Base-by-base conservation (phyloP, 106 monocot species). In the Vanilla planifolia region DNA sequence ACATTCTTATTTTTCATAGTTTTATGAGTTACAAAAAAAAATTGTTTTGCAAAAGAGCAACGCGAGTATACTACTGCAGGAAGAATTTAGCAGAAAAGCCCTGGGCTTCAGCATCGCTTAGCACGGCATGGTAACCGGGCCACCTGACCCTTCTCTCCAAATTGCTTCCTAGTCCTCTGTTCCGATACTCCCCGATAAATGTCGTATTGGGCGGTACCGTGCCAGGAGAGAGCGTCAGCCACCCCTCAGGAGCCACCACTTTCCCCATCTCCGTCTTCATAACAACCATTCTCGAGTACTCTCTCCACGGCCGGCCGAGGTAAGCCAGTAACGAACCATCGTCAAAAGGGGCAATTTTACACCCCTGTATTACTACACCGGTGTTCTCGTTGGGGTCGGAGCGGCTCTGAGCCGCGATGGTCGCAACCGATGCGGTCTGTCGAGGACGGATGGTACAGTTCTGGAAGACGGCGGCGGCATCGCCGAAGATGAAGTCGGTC, bases 401-500 rank as follows among this genome's bases (percentile, higher is more conserved):
- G 13, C 44, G 45, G 23, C 73, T 69, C 35, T 79, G 79, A 0
- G 73, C 78, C 7, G 78, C 68, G 58, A 79, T 46, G 30, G 68
- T 43, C 69, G 77, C 70, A 61, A 48, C 43, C 15, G 59, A 24
- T 6, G 70, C 1, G 1, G 82, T 69, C 25, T 60, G 55, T 11
- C 69, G 40, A 9, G 79, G 79, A 33, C 29, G 24, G 61, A 77
- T 61, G 51, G 45, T 42, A 69, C 77, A 77, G 66, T 66, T 48
- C 58, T 82, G 77, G 61, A 82, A 46, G 22, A 82, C 69, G 15
- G 48, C 73, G 8, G 73, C 51, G 23, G 70, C 77, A 28, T 77
- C 59, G n/a, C 77, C 69, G 72, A n/a, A n/a, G n/a, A n/a, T 81
- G 72, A 75, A 75, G 45, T 75, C 75, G 26, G 71, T 30, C 19